These are phyloP conservation scores for Stachybotrys echinatus DNA, from an alignment of 2,329 filamentous ascomycete genomes.

Conservation along the genomic window DNA sequence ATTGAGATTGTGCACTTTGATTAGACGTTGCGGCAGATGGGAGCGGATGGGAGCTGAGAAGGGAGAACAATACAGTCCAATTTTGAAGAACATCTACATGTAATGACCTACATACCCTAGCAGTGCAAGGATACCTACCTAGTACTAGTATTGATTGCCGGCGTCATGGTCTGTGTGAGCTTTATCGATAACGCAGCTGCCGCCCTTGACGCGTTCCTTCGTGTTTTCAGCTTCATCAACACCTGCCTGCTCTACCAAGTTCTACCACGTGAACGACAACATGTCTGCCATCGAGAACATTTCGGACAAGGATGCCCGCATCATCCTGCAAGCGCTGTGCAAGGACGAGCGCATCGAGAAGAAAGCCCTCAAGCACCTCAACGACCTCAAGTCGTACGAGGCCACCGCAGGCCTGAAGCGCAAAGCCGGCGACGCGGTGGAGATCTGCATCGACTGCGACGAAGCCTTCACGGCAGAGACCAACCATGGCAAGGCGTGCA, in stretches of 20 bases:
- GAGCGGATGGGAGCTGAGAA: too few relatives aligned
- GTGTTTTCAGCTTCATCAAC: too few relatives aligned
- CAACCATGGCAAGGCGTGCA: slow-evolving; percentile 7
- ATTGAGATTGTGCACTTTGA: slow-evolving; percentile 13
- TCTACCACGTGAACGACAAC: not conserved
- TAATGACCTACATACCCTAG: too few relatives aligned
- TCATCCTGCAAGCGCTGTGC: slow-evolving; percentile 13
- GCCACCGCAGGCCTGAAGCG: slow-evolving; percentile 7
- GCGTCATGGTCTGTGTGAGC: too few relatives aligned
- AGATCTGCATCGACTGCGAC: slow-evolving; percentile 11
- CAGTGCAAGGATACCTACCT: too few relatives aligned
- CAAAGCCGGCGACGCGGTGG: slow-evolving; percentile 10
- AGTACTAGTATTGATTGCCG: too few relatives aligned
- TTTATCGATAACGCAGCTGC: too few relatives aligned
- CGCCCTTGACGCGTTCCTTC: not conserved
- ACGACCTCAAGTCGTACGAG: slow-evolving; percentile 1
- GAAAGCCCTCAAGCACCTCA: slow-evolving; percentile 6
- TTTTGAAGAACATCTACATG: too few relatives aligned
- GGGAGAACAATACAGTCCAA: too few relatives aligned
- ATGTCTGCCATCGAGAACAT: not conserved
- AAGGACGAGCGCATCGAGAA: not conserved
- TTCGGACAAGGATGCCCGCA: slow-evolving; percentile 2
- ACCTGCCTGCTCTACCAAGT: not conserved
- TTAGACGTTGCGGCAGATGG: not conserved
- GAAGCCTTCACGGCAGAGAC: slow-evolving; percentile 4